Evolutionary conservation across 139 green algal species (phyloP).

Genomic region (Chlamydomonas sp.): DNA sequence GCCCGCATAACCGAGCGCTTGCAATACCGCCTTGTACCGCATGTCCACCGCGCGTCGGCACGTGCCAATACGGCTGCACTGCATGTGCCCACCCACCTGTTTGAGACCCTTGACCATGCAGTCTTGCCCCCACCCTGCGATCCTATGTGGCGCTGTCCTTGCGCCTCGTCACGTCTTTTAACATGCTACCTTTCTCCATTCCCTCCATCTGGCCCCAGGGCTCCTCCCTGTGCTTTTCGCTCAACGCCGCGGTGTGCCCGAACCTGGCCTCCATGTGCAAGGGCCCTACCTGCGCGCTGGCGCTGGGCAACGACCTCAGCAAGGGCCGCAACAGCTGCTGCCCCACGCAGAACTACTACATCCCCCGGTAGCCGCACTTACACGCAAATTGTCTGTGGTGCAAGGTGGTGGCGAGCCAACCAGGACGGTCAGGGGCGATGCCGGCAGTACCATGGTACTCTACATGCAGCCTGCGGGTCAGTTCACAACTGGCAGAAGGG

Average conservation of each 20-base stretch:
- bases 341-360: not conserved
- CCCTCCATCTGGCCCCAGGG: not conserved
- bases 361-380: not conserved
- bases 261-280: not conserved
- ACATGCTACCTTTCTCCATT: not conserved
- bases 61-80: no score
- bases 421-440: not conserved
- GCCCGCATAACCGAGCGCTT: not conserved
- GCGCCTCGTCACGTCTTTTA: not conserved
- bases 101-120: not conserved
- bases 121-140: not conserved
- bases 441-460: no score
- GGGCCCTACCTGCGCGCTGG: not conserved
- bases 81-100: no score
- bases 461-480: no score
- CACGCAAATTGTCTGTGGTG: not conserved
- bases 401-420: not conserved
- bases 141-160: not conserved
- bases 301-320: slow-evolving; percentile 1
- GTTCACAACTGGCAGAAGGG: no score
- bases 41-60: no score
- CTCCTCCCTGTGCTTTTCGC: slow-evolving; percentile 10
- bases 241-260: not conserved
- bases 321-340: not conserved
- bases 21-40: no score